These are phyloP conservation scores for Alloteropsis semialata DNA, from an alignment of 176 grass and related monocot species.

Conservation along the genomic window DNA sequence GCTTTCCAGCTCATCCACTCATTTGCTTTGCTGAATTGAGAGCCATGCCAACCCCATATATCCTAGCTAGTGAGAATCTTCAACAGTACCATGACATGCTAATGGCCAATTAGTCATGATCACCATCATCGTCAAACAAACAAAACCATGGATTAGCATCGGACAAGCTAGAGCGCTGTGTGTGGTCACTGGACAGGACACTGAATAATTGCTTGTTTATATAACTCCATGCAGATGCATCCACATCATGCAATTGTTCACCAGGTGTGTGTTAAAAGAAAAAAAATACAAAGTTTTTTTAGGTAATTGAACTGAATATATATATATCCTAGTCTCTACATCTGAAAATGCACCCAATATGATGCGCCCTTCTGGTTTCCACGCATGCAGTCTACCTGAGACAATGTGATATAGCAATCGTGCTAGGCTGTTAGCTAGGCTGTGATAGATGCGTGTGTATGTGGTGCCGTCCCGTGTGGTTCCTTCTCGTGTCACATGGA, in stretches of 20 bases:
- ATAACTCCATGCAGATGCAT: constrained; percentile 3
- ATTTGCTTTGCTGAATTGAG: constrained; percentile 39
- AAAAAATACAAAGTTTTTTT: neutral
- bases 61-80: constrained; percentile 40
- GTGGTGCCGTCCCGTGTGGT: neutral
- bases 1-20: constrained; percentile 48
- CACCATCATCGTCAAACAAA: constrained; percentile 23
- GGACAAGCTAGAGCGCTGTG: neutral
- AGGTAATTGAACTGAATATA: neutral
- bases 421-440: neutral
- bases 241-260: neutral
- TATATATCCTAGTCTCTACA: neutral
- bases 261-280: neutral
- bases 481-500: neutral
- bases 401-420: neutral
- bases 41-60: neutral
- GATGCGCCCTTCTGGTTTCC: neutral
- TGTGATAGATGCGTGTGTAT: neutral
- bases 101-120: constrained; percentile 53
- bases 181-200: neutral
- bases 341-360: neutral
- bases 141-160: constrained; percentile 31
- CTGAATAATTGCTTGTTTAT: neutral
- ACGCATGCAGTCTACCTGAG: constrained; percentile 9
- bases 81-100: constrained; percentile 10